phyloP scores from a whole-genome alignment of 1,284 basidiomycete species.

The Trichosporon sp. region DNA sequence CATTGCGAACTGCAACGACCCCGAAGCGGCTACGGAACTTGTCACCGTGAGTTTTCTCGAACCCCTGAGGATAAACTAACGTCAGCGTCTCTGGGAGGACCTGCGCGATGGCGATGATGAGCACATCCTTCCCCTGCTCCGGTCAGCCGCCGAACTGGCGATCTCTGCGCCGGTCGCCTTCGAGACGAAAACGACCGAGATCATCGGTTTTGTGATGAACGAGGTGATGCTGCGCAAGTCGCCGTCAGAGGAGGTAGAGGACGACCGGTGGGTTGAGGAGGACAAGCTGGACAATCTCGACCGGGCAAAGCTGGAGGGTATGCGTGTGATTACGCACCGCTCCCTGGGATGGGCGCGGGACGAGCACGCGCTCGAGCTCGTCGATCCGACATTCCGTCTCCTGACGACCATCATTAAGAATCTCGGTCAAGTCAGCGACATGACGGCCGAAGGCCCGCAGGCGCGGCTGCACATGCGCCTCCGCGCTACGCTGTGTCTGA shows the following conservation, averaged over 20 bases:
- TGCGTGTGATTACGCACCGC: conserved; percentile 75
- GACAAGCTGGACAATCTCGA: conserved; percentile 52
- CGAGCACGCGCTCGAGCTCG: conserved; percentile 60
- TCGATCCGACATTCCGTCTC: conserved; percentile 68
- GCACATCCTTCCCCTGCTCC: conserved; percentile 61
- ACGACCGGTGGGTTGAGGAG: conserved; percentile 63
- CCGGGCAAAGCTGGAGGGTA: conserved; percentile 63
- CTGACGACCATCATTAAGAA: conserved; percentile 62
- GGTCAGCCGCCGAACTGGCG: conserved; percentile 70
- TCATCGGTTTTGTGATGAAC: conserved; percentile 67
- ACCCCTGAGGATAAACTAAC: neutral
- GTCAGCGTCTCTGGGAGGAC: conserved; percentile 48
- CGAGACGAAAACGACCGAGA: conserved; percentile 66
- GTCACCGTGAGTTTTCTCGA: conserved; percentile 57
- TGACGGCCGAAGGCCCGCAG: conserved; percentile 54
- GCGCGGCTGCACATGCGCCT: conserved; percentile 58
- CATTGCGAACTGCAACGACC: conserved; percentile 58
- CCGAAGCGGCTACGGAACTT: conserved; percentile 55
- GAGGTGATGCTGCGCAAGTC: conserved; percentile 61
- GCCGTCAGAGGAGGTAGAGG: conserved; percentile 49
- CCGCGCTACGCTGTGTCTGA: conserved; percentile 70
- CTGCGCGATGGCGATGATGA: conserved; percentile 57
- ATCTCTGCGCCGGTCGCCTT: conserved; percentile 65
- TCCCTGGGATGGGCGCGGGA: conserved; percentile 62
- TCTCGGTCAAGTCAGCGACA: conserved; percentile 59